phyloP scores from a whole-genome alignment of 305 asterid species.

The Solanum hybrid region DNA sequence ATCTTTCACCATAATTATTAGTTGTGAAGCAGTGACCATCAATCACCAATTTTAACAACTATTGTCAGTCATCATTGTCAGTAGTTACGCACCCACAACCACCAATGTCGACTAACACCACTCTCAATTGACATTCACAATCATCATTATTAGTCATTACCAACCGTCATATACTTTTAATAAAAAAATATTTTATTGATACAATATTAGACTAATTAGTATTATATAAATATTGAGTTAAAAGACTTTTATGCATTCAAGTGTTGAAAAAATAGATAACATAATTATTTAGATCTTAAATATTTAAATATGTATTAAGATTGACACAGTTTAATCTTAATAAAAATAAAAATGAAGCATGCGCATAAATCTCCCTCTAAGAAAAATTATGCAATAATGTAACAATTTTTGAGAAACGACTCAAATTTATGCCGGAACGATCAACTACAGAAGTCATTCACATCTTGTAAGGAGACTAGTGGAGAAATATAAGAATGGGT shows the following conservation, averaged over 20 bases:
- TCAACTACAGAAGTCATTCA: neutral
- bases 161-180: neutral
- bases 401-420: neutral
- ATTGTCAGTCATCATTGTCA: neutral
- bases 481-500: neutral
- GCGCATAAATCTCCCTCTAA: neutral
- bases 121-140: neutral
- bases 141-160: neutral
- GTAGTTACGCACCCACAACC: neutral
- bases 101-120: neutral
- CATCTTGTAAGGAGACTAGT: neutral
- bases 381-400: neutral
- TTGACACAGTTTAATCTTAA: neutral
- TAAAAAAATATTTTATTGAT: neutral
- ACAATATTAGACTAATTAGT: neutral
- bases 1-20: neutral
- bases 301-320: neutral
- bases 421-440: neutral
- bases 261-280: neutral
- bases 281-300: neutral
- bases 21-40: neutral
- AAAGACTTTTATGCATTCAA: neutral
- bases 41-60: neutral
- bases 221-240: neutral
- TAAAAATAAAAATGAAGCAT: neutral